Base-by-base conservation (phyloP, 768 basidiomycete genomes). In the Lanmaoa pseudosensibilis region DNA sequence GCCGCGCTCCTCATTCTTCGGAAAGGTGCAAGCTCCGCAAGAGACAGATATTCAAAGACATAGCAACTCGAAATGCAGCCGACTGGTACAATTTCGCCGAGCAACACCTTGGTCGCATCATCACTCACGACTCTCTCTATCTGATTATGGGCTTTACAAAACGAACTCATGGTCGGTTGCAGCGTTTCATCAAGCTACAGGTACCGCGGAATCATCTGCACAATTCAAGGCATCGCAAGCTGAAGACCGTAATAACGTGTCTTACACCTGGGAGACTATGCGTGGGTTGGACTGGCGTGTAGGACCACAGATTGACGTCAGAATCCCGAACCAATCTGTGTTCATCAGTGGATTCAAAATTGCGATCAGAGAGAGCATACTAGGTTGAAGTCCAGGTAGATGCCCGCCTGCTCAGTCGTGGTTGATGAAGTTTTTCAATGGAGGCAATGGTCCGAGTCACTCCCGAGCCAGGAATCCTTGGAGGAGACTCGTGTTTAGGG, bases 1-100 rank as follows among this genome's bases (percentile, higher is more conserved):
- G 73, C 69, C 13, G 69, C 74, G 6, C 53, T 74, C 6, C 56
- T 74, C 10, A 53, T 67, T 13, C 64, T 74, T 43, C 72, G 73
- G 0, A 58, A 71, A 21, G 74, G 71, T 2, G 66, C 69, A 60
- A 51, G 40, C 64, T 38, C 61, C 69, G 37, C 32, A 62, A 72
- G n/a, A 34, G 57, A 19, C 25, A 33, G 30, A 36, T 49, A 4
- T 70, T 73, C 46, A 50, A 44, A 15, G 55, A 63, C 5, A 62
- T 67, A 19, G 68, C 70, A 2, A 45, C 40, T 33, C n/a, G 39
- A 33, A 50, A 70, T 57, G 70, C 62, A 2, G 37, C 36, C 18
- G 27, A 52, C 6, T 73, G 72, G 72, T 74, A 69, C 52, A 39
- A 59, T 13, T 68, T 65, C 19, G 66, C 61, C 6, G 50, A 62